A percentile compares a stretch with the other conserved stretches of the same genome.
Conservation (phyloP, 108 stramenopile genomes). For the Pseudonitzschia pungens region DNA sequence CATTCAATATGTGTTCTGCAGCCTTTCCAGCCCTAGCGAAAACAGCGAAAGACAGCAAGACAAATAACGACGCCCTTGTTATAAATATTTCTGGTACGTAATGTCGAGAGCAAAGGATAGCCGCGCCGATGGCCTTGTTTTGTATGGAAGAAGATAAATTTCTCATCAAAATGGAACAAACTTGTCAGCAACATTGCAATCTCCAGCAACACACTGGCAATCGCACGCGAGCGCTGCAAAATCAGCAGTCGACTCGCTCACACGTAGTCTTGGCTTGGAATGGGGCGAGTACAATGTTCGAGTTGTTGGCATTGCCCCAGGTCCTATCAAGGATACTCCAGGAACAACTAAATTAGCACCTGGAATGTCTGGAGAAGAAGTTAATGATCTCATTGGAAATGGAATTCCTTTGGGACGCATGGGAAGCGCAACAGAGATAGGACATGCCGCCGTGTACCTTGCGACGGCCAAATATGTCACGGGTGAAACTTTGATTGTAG, state of each 20-base stretch:
- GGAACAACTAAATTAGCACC: conserved; percentile 93
- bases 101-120: background rate
- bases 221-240: conserved; percentile 93
- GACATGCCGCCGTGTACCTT: conserved; percentile 80
- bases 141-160: background rate
- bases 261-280: conserved; percentile 88
- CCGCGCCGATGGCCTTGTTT: background rate
- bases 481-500: conserved; percentile 79
- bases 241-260: conserved; percentile 89
- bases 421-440: conserved; percentile 79
- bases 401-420: conserved; percentile 75
- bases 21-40: conserved; percentile 65
- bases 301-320: conserved; percentile 93
- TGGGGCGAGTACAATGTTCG: conserved; percentile 89
- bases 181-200: conserved; percentile 56
- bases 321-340: conserved; percentile 90
- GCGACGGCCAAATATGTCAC: conserved; percentile 67
- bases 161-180: background rate
- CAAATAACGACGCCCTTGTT: conserved; percentile 47
- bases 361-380: conserved; percentile 46
- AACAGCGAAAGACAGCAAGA: conserved; percentile 17
- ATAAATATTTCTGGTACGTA: conserved; percentile 89
- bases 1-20: conserved; percentile 90
- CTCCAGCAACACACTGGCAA: conserved; percentile 91
- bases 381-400: conserved; percentile 62